Evolutionary conservation across 306 rosid species (phyloP), one percentile per base, ranked within the genome.

Genomic region (Begonia loranthoides): DNA sequence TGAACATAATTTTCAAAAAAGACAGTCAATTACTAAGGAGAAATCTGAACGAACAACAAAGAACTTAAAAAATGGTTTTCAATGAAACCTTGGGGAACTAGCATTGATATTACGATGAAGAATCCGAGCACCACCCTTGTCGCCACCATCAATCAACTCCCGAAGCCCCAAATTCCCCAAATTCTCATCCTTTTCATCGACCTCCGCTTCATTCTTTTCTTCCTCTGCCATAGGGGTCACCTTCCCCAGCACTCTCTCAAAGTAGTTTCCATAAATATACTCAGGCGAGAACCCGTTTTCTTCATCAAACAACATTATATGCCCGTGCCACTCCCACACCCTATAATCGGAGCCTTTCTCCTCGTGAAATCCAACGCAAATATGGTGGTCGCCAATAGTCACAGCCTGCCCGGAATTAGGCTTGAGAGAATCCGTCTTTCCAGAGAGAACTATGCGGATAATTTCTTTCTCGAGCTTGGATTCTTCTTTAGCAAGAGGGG

Each of bases 241-340:
- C 56, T 33, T 58, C 3, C 73, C 63, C 56, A 36, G 56, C 66
- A 82, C 39, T 66, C 79, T 76, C 78, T 90, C 88, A 28, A 90
- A 90, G 80, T 90, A 82, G 49, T 86, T 86, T 19, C 95, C 99
- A 52, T 90, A 90, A 2, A 86, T 83, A 53, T 90, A 90, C 80
- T 90, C 95, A 0, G 94, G 94, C 9, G 92, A 57, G 51, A 79
- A 90, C 0, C 94, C 95, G 15, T 67, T 61, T 17, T 86, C 93
- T 3, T 86, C 99, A 16, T 70, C 83, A 12, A 76, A 86, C 11
- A 79, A 44, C 99, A 86, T 86, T 52, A 90, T 65, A 15, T 90
- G 99, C 0, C 99, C 99, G 45, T 90, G 99, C 99, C 99, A 90
- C 81, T 90, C 99, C 99, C 99, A 90, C 0, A 86, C 94, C 45